These are phyloP conservation scores for Podila epigama DNA, from an alignment of 192 early-diverging fungal genomes.

Conservation along the genomic window DNA sequence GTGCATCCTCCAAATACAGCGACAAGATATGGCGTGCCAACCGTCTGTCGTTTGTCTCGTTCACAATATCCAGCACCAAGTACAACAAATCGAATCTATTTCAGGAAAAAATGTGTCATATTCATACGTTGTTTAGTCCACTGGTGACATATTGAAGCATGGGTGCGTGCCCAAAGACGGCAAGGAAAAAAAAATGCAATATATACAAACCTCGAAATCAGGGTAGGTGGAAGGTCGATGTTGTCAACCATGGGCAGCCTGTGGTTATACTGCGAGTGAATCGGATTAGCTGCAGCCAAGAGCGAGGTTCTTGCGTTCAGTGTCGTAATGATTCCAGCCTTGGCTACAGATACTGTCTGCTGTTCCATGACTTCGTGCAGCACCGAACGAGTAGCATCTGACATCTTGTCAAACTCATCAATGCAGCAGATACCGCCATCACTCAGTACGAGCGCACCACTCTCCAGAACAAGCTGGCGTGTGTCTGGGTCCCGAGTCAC, in stretches of 20 bases:
- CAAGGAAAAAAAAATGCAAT: not conserved
- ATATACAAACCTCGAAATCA: conserved; percentile 80
- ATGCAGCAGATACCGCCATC: conserved; percentile 98
- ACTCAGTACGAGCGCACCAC: conserved; percentile 93
- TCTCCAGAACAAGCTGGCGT: conserved; percentile 94
- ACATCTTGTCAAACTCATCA: conserved; percentile 99
- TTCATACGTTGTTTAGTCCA: not conserved
- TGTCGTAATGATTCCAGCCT: conserved; percentile 98
- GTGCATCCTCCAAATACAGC: conserved; percentile 80
- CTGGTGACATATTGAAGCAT: not conserved
- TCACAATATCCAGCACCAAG: conserved; percentile 88
- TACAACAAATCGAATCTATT: conserved; percentile 92
- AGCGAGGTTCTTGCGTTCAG: conserved; percentile 97
- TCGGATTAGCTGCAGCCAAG: conserved; percentile 93
- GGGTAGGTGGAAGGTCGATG: conserved; percentile 89
- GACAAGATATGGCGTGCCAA: conserved; percentile 89
- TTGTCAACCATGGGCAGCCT: conserved; percentile 86
- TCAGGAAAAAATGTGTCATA: not conserved
- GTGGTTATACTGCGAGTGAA: conserved; percentile 87
- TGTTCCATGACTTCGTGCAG: conserved; percentile 99
- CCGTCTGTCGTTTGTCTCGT: conserved; percentile 85
- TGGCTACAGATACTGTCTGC: conserved; percentile 97
- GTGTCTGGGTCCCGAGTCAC: conserved; percentile 95
- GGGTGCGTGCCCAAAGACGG: not conserved
- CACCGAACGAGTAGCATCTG: conserved; percentile 89